Base-by-base conservation (phyloP, 2,329 filamentous ascomycete genomes). In the Pleoardoris graminearum region DNA sequence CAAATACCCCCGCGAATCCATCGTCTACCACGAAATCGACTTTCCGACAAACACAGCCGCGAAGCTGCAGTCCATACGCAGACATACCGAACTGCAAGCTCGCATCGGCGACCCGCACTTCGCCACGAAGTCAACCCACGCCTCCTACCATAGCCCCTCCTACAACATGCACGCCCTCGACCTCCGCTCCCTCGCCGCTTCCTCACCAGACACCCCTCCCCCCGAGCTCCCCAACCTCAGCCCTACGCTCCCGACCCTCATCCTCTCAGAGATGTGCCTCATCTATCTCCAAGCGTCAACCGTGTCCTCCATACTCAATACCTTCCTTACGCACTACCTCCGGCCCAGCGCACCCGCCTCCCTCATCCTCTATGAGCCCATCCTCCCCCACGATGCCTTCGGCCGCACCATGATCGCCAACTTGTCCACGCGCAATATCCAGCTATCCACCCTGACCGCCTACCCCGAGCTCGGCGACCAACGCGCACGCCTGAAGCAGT, bases 211-310 rank as follows among this genome's bases (percentile, higher is more conserved):
- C 51, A 48, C 51, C 6, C 43, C 66, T 51, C 46, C 61, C 54
- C 63, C 54, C 38, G 57, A 53, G 41, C 58, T 80, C 8, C 75
- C 76, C 1, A 73, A 62, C 60, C 85, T 77, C 62, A 82, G 76
- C 67, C 74, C 61, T 64, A 83, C 68, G 21, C 63, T 90, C 0
- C 91, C 94, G 0, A 99, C 94, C 0, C 76, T 99, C 7, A 75
- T 99, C 21, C 80, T 99, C 6, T 97, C 93, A 0, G 94, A 99
- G 74, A 97, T 94, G 79, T 99, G 94, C 70, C 82, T 99, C 27
- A 90, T 94, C 70, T 99, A 99, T 67, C 82, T 99, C 1, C 80
- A 86, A 7, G 81, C 86, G 0, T 65, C 80, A 0, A 81, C 86
- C 46, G 87, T 91, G 0, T 78, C 80, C 32, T 74, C 76, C 1